A percentile compares a stretch with the other conserved stretches of the same genome.
Evolutionary conservation across 208 protist genomes (phyloP).

Genomic region (Jaenimonas drosophilae): DNA sequence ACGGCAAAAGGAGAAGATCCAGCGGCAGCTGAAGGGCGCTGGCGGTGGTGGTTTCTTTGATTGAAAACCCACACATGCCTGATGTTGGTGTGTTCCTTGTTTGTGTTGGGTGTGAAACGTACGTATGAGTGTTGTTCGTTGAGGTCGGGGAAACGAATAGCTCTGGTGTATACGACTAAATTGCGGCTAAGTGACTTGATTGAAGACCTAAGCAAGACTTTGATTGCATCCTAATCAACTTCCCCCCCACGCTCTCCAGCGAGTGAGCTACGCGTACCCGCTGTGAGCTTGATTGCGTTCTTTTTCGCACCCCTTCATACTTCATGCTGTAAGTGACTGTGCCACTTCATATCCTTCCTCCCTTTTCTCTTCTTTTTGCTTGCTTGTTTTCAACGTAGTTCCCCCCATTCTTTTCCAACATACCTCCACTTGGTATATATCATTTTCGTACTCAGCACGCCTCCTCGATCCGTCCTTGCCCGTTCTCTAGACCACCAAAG

Average conservation of each 20-base stretch:
- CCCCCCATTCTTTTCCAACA: constrained; percentile 1
- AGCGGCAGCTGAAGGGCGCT: constrained; percentile 58
- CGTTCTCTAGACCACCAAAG: too few relatives aligned
- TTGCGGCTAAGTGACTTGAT: too few relatives aligned
- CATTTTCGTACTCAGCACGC: background rate
- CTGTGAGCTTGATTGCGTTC: constrained; percentile 1
- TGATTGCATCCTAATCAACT: too few relatives aligned
- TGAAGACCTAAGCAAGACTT: too few relatives aligned
- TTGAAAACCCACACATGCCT: too few relatives aligned
- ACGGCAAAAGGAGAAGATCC: constrained; percentile 69
- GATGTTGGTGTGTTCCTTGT: constrained; percentile 1
- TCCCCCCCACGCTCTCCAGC: too few relatives aligned
- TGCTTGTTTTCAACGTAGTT: background rate
- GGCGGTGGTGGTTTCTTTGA: constrained; percentile 41
- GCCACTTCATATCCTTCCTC: background rate
- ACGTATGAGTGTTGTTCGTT: background rate
- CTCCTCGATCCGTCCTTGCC: too few relatives aligned
- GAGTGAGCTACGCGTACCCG: too few relatives aligned
- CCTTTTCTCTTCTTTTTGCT: constrained; percentile 8
- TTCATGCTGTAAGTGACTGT: background rate
- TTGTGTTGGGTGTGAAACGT: background rate
- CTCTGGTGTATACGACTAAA: background rate
- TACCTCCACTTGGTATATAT: background rate
- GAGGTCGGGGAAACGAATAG: background rate
- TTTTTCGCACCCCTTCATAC: background rate